phyloP scores from a whole-genome alignment of 73 alveolate species.

The Effrenium voratum region DNA sequence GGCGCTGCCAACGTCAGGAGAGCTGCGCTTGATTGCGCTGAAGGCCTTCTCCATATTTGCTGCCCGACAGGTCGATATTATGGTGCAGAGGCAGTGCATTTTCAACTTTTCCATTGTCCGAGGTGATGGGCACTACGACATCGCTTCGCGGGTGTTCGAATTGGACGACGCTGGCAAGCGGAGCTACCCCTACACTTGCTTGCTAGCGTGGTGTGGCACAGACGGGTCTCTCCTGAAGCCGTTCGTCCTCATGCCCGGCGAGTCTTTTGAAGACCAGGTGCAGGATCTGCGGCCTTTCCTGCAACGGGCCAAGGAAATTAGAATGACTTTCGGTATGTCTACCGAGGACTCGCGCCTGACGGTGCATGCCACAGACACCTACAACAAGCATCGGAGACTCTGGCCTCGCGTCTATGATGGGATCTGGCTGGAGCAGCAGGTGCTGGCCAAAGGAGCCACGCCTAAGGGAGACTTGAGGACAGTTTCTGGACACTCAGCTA shows the following conservation, averaged over 20 bases:
- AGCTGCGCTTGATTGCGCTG: background rate
- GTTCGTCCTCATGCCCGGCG: conserved; percentile 24
- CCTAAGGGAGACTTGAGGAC: conserved; percentile 10
- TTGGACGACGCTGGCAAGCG: background rate
- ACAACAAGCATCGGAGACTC: conserved; percentile 35
- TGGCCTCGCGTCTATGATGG: conserved; percentile 26
- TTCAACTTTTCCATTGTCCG: conserved; percentile 2
- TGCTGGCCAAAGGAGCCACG: background rate
- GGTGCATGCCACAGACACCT: conserved; percentile 25
- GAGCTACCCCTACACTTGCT: conserved; percentile 2
- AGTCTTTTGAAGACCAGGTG: conserved; percentile 11
- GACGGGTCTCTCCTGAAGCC: conserved; percentile 32
- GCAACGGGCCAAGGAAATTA: background rate
- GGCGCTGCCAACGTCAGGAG: conserved; percentile 7
- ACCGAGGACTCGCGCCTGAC: background rate
- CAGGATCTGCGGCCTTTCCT: background rate
- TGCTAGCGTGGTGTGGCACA: conserved; percentile 43
- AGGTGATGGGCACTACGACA: conserved; percentile 32
- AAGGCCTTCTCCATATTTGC: conserved; percentile 10
- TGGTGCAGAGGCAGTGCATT: background rate
- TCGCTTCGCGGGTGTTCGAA: background rate
- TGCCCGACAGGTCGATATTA: background rate
- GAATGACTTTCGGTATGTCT: background rate
- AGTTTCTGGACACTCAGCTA: too few species aligned
- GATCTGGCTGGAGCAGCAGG: background rate